Percentiles rank a stretch among this genome's conserved stretches.
Conservation (phyloP, 495 filamentous ascomycete species). For the Durotheca rogersii region DNA sequence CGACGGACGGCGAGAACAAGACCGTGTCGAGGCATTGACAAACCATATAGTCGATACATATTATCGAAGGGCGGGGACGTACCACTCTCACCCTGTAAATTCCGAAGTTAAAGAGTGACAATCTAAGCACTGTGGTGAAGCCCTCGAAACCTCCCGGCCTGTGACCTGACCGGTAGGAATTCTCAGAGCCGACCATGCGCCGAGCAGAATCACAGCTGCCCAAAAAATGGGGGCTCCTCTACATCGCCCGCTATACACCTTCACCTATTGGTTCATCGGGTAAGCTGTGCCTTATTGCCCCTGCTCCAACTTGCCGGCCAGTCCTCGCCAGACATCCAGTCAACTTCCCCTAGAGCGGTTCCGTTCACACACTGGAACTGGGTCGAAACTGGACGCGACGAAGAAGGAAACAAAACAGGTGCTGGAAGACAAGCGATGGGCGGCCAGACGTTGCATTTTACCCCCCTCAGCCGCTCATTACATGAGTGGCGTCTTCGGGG, state of each 20-base stretch:
- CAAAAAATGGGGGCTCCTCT: slow-evolving; percentile 3
- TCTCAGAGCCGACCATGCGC: slow-evolving; percentile 16
- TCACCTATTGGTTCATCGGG: slow-evolving; percentile 19
- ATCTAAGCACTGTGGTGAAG: slow-evolving; percentile 4
- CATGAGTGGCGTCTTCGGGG: slow-evolving; percentile 3
- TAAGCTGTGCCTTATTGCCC: not conserved
- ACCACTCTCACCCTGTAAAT: slow-evolving; percentile 7
- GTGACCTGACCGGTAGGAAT: slow-evolving; percentile 19
- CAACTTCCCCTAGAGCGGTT: slow-evolving; percentile 7
- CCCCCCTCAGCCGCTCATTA: slow-evolving; percentile 1
- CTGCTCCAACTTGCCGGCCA: slow-evolving; percentile 15
- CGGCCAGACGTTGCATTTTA: slow-evolving; percentile 23
- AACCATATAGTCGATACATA: slow-evolving; percentile 1
- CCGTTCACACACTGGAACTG: slow-evolving; percentile 11
- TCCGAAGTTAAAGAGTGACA: not conserved
- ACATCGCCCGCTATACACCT: slow-evolving; percentile 19
- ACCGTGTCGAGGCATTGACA: not conserved
- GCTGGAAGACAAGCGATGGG: slow-evolving; percentile 13
- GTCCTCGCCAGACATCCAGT: slow-evolving; percentile 15
- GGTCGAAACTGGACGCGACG: slow-evolving; percentile 14
- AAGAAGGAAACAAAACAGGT: slow-evolving; percentile 2
- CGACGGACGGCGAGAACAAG: slow-evolving; percentile 2
- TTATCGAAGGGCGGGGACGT: not conserved
- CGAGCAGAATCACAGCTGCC: slow-evolving; percentile 3
- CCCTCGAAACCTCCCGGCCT: slow-evolving; percentile 18